Percentiles rank a stretch among this genome's conserved stretches.
phyloP scores from a whole-genome alignment of 225 moss, liverwort and hornwort species.

The Anthoceros angustus region DNA sequence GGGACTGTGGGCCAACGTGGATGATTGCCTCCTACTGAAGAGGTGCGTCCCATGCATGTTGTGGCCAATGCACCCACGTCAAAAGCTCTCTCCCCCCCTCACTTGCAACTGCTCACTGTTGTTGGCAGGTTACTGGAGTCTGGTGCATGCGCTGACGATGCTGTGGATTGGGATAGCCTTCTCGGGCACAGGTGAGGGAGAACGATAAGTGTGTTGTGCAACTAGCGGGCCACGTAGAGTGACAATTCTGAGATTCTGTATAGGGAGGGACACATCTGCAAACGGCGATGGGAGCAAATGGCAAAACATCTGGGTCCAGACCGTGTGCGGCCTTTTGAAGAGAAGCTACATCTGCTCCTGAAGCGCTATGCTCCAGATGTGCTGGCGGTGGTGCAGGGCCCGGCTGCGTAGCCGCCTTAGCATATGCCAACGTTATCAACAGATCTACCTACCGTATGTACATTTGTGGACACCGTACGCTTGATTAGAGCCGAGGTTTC shows the following conservation, averaged over 20 bases:
- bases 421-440: too few species aligned
- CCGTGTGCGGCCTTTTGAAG: not conserved
- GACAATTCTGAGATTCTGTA: not conserved
- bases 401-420: too few species aligned
- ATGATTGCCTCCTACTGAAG: not conserved
- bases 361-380: not conserved
- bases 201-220: not conserved
- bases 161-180: slow-evolving; percentile 1
- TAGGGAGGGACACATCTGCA: not conserved
- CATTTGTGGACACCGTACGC: too few species aligned
- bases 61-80: not conserved
- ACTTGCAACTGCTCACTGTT: not conserved
- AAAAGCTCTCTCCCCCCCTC: too few species aligned
- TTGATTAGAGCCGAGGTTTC: too few species aligned
- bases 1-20: not conserved
- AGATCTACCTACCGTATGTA: too few species aligned
- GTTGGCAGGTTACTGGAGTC: slow-evolving; percentile 3
- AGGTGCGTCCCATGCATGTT: not conserved
- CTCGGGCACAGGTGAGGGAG: not conserved
- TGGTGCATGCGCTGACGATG: not conserved
- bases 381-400: not conserved
- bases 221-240: not conserved
- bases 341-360: not conserved
- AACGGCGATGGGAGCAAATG: slow-evolving; percentile 5
- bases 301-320: not conserved